A percentile compares a stretch with the other conserved stretches of the same genome.
These are phyloP conservation scores for Leccinum fallax DNA, from an alignment of 1,284 basidiomycete species.

Conservation along the genomic window DNA sequence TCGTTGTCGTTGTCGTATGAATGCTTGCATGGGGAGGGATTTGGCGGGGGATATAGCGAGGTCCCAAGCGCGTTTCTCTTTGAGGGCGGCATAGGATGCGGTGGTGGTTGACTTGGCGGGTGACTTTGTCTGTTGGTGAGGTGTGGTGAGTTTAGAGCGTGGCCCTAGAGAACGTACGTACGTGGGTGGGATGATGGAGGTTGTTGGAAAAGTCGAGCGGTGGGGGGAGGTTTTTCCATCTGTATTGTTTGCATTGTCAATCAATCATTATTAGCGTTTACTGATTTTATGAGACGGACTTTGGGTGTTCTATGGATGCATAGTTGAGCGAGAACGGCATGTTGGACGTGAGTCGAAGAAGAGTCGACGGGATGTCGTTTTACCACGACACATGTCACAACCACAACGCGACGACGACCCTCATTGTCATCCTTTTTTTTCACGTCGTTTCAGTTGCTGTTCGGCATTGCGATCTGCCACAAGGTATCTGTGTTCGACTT, in stretches of 20 bases:
- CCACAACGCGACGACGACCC: no score
- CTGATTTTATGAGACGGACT: constrained; percentile 6
- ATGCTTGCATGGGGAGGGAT: constrained; percentile 89
- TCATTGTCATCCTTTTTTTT: no score
- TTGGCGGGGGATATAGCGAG: constrained; percentile 84
- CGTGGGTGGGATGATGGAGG: constrained; percentile 28
- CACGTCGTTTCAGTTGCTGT: no score
- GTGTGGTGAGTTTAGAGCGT: no score
- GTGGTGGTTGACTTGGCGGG: constrained; percentile 43
- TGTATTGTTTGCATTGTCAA: constrained; percentile 22
- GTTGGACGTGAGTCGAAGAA: background rate
- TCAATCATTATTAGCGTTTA: background rate
- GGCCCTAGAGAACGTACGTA: constrained; percentile 14
- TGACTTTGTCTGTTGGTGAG: constrained; percentile 41
- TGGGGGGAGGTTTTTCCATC: constrained; percentile 62
- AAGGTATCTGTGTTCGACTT: background rate
- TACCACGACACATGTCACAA: no score
- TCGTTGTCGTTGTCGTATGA: constrained; percentile 50
- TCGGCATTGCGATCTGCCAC: no score
- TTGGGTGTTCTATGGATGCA: constrained; percentile 28
- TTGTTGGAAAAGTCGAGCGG: constrained; percentile 61
- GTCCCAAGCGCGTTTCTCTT: constrained; percentile 86
- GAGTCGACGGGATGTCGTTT: no score
- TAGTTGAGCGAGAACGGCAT: constrained; percentile 37
- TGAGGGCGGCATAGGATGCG: constrained; percentile 64